A percentile compares a stretch with the other conserved stretches of the same genome.
phyloP scores from a whole-genome alignment of 345 rosid species.

The Eutrema heterophyllum region DNA sequence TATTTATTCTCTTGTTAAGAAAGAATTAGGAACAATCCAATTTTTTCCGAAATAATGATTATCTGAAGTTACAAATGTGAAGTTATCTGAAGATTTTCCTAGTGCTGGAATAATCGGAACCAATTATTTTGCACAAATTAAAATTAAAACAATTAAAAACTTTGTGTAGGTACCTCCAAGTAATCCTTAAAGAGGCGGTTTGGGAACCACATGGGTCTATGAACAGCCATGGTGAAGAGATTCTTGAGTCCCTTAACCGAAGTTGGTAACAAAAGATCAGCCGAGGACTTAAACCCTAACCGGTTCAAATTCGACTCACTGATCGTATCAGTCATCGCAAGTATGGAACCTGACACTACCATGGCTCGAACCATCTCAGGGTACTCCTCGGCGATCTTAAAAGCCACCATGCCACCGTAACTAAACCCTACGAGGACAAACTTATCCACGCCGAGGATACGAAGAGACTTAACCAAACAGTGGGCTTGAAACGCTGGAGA shows the following conservation, averaged over 20 bases:
- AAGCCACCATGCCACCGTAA: slow-evolving; percentile 93
- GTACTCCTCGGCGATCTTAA: slow-evolving; percentile 67
- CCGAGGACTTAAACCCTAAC: slow-evolving; percentile 73
- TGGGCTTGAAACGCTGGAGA: slow-evolving; percentile 83
- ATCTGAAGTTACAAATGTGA: background rate
- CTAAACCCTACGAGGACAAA: slow-evolving; percentile 73
- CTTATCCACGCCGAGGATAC: slow-evolving; percentile 64
- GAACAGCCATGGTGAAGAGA: slow-evolving; percentile 62
- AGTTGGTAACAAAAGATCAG: slow-evolving; percentile 69
- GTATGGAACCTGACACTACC: slow-evolving; percentile 81
- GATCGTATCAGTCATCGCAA: slow-evolving; percentile 75
- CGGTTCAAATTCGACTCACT: slow-evolving; percentile 39
- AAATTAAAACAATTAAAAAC: too few species aligned
- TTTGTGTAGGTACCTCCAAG: slow-evolving; percentile 47
- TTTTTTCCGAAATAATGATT: background rate
- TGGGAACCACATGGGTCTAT: slow-evolving; percentile 87
- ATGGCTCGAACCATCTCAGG: slow-evolving; percentile 62
- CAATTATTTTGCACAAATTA: too few species aligned
- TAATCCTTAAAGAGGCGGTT: slow-evolving; percentile 70
- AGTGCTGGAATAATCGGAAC: too few species aligned
- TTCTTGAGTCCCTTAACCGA: slow-evolving; percentile 75
- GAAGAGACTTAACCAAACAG: slow-evolving; percentile 54
- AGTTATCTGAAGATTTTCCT: background rate
- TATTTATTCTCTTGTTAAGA: background rate
- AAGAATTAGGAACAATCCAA: background rate